Base-by-base conservation (phyloP, 495 filamentous ascomycete species). In the Aspergillus conjunctus region DNA sequence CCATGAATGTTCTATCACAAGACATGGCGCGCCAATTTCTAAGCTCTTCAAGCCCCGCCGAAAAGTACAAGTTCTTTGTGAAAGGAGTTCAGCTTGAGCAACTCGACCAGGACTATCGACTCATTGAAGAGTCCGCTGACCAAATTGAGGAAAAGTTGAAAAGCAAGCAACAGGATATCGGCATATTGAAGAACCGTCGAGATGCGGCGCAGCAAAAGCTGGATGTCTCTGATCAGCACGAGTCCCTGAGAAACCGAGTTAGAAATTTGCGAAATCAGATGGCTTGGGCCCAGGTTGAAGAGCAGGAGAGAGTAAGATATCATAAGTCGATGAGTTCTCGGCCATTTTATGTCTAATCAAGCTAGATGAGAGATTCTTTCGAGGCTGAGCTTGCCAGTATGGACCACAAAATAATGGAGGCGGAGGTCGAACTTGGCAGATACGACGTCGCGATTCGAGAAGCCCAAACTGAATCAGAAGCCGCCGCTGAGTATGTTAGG, bases 51-150 rank as follows among this genome's bases (percentile, higher is more conserved):
- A 88, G 82, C 20, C 83, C 92, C 5, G 74, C 79, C 5, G 86
- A 93, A 52, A 99, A 98, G 69, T 99, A 98, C 79, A 93, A 91
- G 64, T 97, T 97, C 64, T 99, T 98, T 68, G 85, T 96, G 55
- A 91, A 96, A 70, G 94, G 94, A 21, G 94, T 96, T 6, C 93
- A 98, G 68, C 79, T 99, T 3, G 91, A 97, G 68, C 87, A 92
- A 64, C 80, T 99, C 12, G 91, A 97, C 70, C 86, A 91, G 60
- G 95, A 98, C 67, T 99, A 99, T 71, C 81, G 85, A 46, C 72
- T 95, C 39, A 84, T 98, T 18, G 85, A 84, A 56, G 83, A 90
- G 57, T 83, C 76, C 1, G 77, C 89, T 22, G 90, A 96, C 55
- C 83, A 81, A 10, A 85, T 89, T n/a, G 81, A 88, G 48, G 78